These are phyloP conservation scores for Coemansia guatemalensis DNA, from an alignment of 192 early-diverging fungal genomes.

Conservation along the genomic window DNA sequence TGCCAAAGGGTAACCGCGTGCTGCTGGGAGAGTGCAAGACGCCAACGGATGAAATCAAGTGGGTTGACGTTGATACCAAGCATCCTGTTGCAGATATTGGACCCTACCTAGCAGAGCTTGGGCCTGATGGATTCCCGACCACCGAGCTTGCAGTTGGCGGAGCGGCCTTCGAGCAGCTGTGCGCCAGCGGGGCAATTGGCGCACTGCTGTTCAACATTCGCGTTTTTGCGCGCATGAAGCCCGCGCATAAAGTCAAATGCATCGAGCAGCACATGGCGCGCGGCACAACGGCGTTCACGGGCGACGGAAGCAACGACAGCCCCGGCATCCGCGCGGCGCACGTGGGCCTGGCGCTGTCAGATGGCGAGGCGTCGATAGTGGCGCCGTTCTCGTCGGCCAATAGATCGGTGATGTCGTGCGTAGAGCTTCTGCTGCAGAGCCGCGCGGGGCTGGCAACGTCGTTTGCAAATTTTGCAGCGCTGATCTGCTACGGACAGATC, in stretches of 20 bases:
- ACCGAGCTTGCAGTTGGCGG: slow-evolving; percentile 76
- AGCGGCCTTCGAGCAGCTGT: slow-evolving; percentile 61
- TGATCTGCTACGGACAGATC: slow-evolving; percentile 61
- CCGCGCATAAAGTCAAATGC: slow-evolving; percentile 72
- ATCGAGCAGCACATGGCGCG: slow-evolving; percentile 73
- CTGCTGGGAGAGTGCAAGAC: slow-evolving; percentile 60
- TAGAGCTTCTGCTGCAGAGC: slow-evolving; percentile 50
- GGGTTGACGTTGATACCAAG: slow-evolving; percentile 61
- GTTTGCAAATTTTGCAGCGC: slow-evolving; percentile 65
- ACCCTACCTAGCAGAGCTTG: slow-evolving; percentile 12
- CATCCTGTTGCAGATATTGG: slow-evolving; percentile 29
- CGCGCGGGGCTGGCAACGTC: slow-evolving; percentile 61
- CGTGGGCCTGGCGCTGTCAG: slow-evolving; percentile 76
- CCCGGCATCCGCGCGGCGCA: slow-evolving; percentile 79
- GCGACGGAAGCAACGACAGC: slow-evolving; percentile 85
- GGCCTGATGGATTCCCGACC: slow-evolving; percentile 47
- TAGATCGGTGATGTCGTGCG: slow-evolving; percentile 65
- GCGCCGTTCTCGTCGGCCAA: slow-evolving; percentile 72
- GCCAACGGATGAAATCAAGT: slow-evolving; percentile 41
- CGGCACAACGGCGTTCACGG: slow-evolving; percentile 78
- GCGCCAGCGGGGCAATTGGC: slow-evolving; percentile 48
- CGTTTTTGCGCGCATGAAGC: slow-evolving; percentile 79
- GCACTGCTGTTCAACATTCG: slow-evolving; percentile 65
- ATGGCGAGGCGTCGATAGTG: slow-evolving; percentile 79
- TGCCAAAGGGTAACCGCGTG: slow-evolving; percentile 25